phyloP scores from a whole-genome alignment of 2,329 filamentous ascomycete species.

The Fonsecaea multimorphosa region DNA sequence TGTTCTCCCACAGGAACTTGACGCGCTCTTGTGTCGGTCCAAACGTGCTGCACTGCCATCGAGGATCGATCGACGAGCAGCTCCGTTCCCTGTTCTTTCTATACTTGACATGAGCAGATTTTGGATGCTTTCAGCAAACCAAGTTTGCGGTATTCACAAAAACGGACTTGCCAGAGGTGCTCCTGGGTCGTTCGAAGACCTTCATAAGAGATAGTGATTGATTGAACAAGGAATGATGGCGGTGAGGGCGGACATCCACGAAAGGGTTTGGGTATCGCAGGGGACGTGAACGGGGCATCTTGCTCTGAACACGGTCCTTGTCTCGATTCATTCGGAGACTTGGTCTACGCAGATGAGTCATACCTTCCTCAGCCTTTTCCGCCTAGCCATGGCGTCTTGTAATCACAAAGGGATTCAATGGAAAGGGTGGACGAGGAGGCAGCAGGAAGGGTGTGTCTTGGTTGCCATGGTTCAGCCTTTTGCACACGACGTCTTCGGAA shows the following conservation, averaged over 20 bases:
- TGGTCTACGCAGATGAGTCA: too few species aligned
- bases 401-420: too few species aligned
- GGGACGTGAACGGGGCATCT: neutral
- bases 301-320: neutral
- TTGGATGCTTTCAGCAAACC: neutral
- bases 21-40: neutral
- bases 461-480: too few species aligned
- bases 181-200: neutral
- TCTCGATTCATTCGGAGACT: neutral
- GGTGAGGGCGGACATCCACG: neutral
- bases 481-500: too few species aligned
- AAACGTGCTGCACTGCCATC: too few species aligned
- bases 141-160: neutral
- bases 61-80: too few species aligned
- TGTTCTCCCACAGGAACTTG: neutral
- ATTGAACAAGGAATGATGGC: neutral
- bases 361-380: too few species aligned
- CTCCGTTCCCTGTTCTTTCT: too few species aligned
- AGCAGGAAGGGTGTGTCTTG: too few species aligned
- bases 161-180: neutral
- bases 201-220: neutral
- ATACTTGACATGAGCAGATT: neutral
- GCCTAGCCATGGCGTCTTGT: too few species aligned
- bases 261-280: neutral
- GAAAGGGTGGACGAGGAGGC: too few species aligned